Conservation (phyloP, 306 rosid species). For the Carpinus fangiana region DNA sequence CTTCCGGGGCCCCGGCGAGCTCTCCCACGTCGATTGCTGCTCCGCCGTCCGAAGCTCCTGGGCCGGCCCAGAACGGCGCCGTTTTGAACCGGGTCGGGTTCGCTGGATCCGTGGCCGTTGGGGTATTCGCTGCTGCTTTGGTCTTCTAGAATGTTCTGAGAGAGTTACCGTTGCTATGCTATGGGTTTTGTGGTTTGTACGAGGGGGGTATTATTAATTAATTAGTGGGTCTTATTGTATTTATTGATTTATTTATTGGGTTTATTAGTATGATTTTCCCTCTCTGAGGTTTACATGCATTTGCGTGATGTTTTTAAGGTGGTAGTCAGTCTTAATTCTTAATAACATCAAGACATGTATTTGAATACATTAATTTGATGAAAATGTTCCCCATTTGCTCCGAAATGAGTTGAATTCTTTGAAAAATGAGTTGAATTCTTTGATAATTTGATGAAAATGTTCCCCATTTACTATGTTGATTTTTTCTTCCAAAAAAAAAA, state of each 20-base stretch:
- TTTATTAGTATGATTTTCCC: not conserved
- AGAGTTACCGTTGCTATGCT: too few relatives aligned
- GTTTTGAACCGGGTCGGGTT: slow-evolving; percentile 32
- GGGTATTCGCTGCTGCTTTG: slow-evolving; percentile 20
- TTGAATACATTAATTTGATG: not conserved
- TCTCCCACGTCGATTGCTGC: slow-evolving; percentile 36
- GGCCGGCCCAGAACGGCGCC: slow-evolving; percentile 23
- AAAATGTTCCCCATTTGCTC: not conserved
- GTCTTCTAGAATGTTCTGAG: slow-evolving; percentile 12
- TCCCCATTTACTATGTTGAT: too few relatives aligned
- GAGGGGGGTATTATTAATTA: too few relatives aligned
- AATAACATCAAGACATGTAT: not conserved
- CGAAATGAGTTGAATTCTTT: not conserved
- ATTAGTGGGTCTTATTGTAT: not conserved
- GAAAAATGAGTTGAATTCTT: too few relatives aligned
- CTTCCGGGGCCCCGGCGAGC: slow-evolving; percentile 24
- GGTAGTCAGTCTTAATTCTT: not conserved
- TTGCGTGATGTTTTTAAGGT: not conserved
- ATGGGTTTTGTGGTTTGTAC: not conserved
- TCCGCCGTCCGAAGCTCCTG: slow-evolving; percentile 35
- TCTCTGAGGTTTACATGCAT: too few relatives aligned
- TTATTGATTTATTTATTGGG: not conserved
- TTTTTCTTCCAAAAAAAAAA: too few relatives aligned
- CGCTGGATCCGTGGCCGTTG: slow-evolving; percentile 33
- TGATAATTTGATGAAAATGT: too few relatives aligned